A percentile compares a stretch with the other conserved stretches of the same genome.
These are phyloP conservation scores for Venturiaceae sp. DNA, from an alignment of 2,329 filamentous ascomycete species.

Conservation along the genomic window DNA sequence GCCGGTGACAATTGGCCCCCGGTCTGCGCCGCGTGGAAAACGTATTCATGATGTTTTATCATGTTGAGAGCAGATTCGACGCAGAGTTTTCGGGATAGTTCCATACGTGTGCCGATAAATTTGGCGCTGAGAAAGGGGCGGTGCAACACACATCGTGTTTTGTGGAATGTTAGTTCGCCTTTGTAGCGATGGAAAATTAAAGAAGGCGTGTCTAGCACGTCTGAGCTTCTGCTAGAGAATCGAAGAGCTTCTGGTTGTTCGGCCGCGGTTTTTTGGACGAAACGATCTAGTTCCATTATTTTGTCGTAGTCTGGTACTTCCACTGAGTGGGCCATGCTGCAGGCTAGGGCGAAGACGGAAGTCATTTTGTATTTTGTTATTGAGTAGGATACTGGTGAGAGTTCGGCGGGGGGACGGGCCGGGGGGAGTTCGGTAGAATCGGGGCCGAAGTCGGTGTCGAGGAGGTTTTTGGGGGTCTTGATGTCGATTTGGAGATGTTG, in stretches of 20 bases:
- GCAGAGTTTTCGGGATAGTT: conserved; percentile 35
- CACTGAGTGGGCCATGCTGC: conserved; percentile 27
- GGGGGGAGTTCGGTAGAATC: conserved; percentile 13
- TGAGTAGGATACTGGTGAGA: conserved; percentile 24
- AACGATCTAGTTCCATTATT: conserved; percentile 27
- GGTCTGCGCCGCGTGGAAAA: conserved; percentile 34
- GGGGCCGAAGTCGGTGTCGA: conserved; percentile 5
- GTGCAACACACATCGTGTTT: conserved; percentile 44
- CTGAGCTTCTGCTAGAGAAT: conserved; percentile 23
- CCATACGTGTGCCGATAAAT: conserved; percentile 22
- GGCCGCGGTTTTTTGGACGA: conserved; percentile 23
- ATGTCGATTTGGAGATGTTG: conserved; percentile 27
- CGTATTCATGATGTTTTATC: conserved; percentile 37
- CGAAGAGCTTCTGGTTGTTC: neutral
- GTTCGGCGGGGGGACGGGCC: conserved; percentile 17
- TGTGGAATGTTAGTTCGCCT: conserved; percentile 41
- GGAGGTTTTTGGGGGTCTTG: conserved; percentile 26
- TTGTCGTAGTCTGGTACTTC: conserved; percentile 23
- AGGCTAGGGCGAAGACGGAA: conserved; percentile 27
- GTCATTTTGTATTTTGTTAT: conserved; percentile 24
- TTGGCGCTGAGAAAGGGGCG: conserved; percentile 38
- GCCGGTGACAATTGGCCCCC: conserved; percentile 33
- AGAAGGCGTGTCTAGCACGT: conserved; percentile 38
- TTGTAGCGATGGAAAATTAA: conserved; percentile 43
- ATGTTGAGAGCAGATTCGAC: conserved; percentile 38